These are phyloP conservation scores for Teunomyces gatunensis DNA, from an alignment of 805 yeast species.

Conservation along the genomic window DNA sequence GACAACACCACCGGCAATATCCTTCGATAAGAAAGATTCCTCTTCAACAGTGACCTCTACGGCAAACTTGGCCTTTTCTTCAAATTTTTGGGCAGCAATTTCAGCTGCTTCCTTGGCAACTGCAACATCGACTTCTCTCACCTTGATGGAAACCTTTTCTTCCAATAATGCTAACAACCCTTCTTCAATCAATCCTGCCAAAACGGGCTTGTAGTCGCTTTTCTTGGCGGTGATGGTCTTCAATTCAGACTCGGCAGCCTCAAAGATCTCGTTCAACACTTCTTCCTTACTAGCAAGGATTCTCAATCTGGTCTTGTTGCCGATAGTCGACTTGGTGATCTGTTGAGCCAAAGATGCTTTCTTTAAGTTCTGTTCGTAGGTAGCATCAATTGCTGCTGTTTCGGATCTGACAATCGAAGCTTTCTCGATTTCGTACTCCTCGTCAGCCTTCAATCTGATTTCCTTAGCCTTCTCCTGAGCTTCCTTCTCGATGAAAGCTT, in stretches of 20 bases:
- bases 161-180: conserved; percentile 70
- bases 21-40: conserved; percentile 54
- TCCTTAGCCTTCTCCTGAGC: conserved; percentile 99
- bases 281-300: conserved; percentile 80
- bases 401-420: conserved; percentile 92
- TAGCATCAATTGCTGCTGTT: conserved; percentile 79
- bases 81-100: conserved; percentile 62
- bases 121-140: conserved; percentile 62
- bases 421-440: conserved; percentile 97
- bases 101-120: conserved; percentile 60
- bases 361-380: conserved; percentile 79
- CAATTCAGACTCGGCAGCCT: conserved; percentile 63
- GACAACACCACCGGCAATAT: conserved; percentile 82
- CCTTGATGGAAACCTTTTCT: conserved; percentile 58
- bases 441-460: conserved; percentile 92
- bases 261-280: conserved; percentile 71
- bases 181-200: conserved; percentile 80
- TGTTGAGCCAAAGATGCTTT: conserved; percentile 92
- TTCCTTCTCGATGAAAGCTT: conserved; percentile 97
- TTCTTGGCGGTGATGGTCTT: conserved; percentile 54
- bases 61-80: conserved; percentile 56
- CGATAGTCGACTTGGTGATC: conserved; percentile 91
- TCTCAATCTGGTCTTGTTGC: conserved; percentile 92
- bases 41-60: conserved; percentile 59
- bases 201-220: conserved; percentile 61